Evolutionary conservation across 257 asterid genomes (phyloP).

Genomic region (Capsicum pubescens): DNA sequence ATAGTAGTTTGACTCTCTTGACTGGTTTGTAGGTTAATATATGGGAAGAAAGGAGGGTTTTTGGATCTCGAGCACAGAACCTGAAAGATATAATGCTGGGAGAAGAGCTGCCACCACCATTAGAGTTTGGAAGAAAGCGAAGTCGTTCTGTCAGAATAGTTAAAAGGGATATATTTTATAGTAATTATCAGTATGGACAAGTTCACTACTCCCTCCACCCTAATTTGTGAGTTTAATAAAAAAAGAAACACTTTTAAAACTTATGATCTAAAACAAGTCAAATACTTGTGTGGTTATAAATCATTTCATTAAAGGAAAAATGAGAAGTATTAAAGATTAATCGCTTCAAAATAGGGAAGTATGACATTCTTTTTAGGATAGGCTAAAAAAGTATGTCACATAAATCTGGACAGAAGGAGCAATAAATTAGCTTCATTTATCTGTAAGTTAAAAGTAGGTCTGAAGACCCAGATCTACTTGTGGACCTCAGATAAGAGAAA

Average conservation of each 20-base stretch:
- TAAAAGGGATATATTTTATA: constrained; percentile 54
- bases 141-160: constrained; percentile 75
- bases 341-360: neutral
- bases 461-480: constrained; percentile 7
- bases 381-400: neutral
- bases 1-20: constrained; percentile 16
- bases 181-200: neutral
- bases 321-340: neutral
- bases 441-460: constrained; percentile 19
- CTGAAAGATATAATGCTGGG: constrained; percentile 84
- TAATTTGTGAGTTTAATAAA: neutral
- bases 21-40: constrained; percentile 62
- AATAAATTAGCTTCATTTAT: neutral
- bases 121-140: constrained; percentile 75
- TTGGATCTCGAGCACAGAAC: constrained; percentile 73
- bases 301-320: neutral
- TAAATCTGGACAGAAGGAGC: neutral
- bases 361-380: neutral
- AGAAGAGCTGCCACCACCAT: constrained; percentile 74
- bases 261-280: neutral
- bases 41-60: constrained; percentile 94
- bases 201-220: neutral
- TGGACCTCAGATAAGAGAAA: constrained; percentile 27
- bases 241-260: neutral
- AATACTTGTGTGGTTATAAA: neutral